phyloP scores from a whole-genome alignment of 345 rosid species.

The Corchorus capsularis region DNA sequence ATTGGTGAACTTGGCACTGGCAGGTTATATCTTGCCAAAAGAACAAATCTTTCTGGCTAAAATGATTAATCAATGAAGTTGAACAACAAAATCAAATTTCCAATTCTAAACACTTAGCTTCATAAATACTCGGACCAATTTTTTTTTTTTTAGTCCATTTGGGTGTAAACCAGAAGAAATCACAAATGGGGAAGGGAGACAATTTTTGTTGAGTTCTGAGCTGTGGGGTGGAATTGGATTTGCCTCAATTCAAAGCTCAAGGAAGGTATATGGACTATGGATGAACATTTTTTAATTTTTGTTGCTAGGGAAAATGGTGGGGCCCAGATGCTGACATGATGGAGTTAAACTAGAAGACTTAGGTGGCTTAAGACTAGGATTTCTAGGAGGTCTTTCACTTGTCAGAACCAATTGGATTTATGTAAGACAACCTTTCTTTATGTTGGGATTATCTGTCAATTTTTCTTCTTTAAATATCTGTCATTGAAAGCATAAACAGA shows the following conservation, averaged over 20 bases:
- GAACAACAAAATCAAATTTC: neutral
- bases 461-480: neutral
- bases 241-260: neutral
- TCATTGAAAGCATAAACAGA: neutral
- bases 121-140: neutral
- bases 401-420: constrained; percentile 29
- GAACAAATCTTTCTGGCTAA: neutral
- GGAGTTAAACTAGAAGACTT: neutral
- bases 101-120: neutral
- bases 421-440: constrained; percentile 23
- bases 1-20: neutral
- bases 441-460: constrained; percentile 22
- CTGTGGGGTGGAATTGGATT: neutral
- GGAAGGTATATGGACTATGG: neutral
- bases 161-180: neutral
- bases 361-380: neutral
- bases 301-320: constrained; percentile 24
- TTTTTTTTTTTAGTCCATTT: neutral
- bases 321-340: constrained; percentile 21
- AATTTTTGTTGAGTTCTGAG: neutral
- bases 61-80: constrained; percentile 8
- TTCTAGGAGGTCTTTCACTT: neutral
- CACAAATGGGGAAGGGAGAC: neutral
- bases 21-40: neutral
- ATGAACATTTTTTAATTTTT: neutral